Conservation (phyloP, 1,284 basidiomycete species). For the Malassezia globosa region DNA sequence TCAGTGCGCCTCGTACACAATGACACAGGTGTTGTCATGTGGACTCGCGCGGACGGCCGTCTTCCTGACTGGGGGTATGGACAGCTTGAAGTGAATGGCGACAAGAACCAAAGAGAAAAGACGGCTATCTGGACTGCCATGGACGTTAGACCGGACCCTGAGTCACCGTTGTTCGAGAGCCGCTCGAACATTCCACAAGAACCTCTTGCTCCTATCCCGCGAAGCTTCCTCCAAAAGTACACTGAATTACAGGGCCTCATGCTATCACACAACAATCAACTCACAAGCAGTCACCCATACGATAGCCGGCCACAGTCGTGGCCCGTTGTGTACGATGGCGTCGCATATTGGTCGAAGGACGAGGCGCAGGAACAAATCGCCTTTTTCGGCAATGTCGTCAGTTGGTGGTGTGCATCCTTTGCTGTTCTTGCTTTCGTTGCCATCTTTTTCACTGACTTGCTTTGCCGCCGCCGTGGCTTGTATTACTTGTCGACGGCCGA, state of each 20-base stretch:
- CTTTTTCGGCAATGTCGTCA: constrained; percentile 81
- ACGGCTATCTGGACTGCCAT: constrained; percentile 79
- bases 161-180: constrained; percentile 29
- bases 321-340: constrained; percentile 89
- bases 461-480: constrained; percentile 72
- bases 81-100: constrained; percentile 96
- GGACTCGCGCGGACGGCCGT: constrained; percentile 66
- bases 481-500: constrained; percentile 68
- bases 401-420: constrained; percentile 87
- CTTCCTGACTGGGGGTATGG: constrained; percentile 93
- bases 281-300: constrained; percentile 90
- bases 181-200: constrained; percentile 31
- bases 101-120: constrained; percentile 78
- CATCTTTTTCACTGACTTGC: constrained; percentile 72
- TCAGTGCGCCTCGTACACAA: constrained; percentile 58
- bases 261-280: constrained; percentile 92
- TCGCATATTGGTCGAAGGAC: constrained; percentile 88
- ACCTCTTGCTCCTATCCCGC: constrained; percentile 61
- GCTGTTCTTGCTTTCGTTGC: constrained; percentile 77
- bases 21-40: constrained; percentile 79
- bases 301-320: constrained; percentile 88
- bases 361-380: constrained; percentile 83
- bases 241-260: constrained; percentile 84
- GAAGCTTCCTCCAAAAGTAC: constrained; percentile 91
- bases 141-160: constrained; percentile 58